These are phyloP conservation scores for Coemansia sp. DNA, from an alignment of 192 early-diverging fungal genomes.

Conservation along the genomic window DNA sequence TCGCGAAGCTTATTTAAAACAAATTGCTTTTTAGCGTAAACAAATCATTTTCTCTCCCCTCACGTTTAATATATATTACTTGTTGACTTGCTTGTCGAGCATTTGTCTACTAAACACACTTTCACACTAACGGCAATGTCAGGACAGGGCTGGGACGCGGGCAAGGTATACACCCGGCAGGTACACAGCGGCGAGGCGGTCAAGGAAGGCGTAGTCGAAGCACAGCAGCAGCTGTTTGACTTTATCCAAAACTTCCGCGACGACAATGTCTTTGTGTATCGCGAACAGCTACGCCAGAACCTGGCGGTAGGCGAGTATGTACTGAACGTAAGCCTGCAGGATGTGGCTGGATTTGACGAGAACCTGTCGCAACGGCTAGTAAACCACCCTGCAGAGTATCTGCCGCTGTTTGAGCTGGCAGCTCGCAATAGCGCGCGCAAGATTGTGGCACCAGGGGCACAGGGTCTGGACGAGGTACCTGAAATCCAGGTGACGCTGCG, in stretches of 20 bases:
- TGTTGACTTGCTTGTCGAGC: background rate
- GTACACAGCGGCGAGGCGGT: slow-evolving; percentile 63
- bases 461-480: slow-evolving; percentile 62
- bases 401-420: slow-evolving; percentile 91
- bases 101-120: background rate
- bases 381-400: slow-evolving; percentile 72
- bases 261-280: slow-evolving; percentile 82
- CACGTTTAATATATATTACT: background rate
- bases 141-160: slow-evolving; percentile 80
- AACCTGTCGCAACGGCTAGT: slow-evolving; percentile 77
- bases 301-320: slow-evolving; percentile 70
- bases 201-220: slow-evolving; percentile 58
- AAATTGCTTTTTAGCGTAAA: background rate
- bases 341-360: slow-evolving; percentile 82
- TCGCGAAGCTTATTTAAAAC: background rate
- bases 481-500: slow-evolving; percentile 87
- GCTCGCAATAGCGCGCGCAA: slow-evolving; percentile 73
- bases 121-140: slow-evolving; percentile 32
- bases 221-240: slow-evolving; percentile 69
- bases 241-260: slow-evolving; percentile 88
- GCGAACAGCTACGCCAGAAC: slow-evolving; percentile 91
- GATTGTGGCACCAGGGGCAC: slow-evolving; percentile 61
- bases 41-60: background rate
- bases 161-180: slow-evolving; percentile 69
- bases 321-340: slow-evolving; percentile 85